Evolutionary conservation across 768 basidiomycete genomes (phyloP).

Genomic region (Phallus indusiatus): DNA sequence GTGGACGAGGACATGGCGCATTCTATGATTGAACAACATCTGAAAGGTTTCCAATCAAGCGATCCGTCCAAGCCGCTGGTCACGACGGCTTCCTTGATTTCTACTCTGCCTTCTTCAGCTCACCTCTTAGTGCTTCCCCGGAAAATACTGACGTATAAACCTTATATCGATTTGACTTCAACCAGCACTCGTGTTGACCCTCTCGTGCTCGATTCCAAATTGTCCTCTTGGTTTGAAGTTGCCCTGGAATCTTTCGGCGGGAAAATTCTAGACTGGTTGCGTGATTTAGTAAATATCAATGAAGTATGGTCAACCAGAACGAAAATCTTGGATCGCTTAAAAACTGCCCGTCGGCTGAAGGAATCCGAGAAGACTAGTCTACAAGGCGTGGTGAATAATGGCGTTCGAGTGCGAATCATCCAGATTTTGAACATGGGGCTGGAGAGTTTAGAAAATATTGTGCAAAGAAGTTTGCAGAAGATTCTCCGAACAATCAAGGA

Average conservation of each 20-base stretch:
- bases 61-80: constrained; percentile 40
- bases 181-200: constrained; percentile 42
- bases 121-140: constrained; percentile 71
- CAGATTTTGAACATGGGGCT: constrained; percentile 51
- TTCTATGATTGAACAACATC: constrained; percentile 46
- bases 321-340: constrained; percentile 35
- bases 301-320: constrained; percentile 65
- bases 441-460: constrained; percentile 33
- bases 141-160: constrained; percentile 67
- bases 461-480: constrained; percentile 20
- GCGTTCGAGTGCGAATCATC: constrained; percentile 43
- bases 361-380: constrained; percentile 38
- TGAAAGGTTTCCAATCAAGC: constrained; percentile 56
- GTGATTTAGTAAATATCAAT: constrained; percentile 44
- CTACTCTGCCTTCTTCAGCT: constrained; percentile 70
- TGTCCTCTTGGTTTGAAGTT: constrained; percentile 57
- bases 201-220: constrained; percentile 32
- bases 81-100: constrained; percentile 58
- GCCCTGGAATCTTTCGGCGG: constrained; percentile 36
- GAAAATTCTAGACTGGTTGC: constrained; percentile 48
- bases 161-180: constrained; percentile 69
- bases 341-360: constrained; percentile 32
- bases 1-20: constrained; percentile 17
- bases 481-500: constrained; percentile 24
- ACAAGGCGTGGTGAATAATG: constrained; percentile 38